These are phyloP conservation scores for Cercis canadensis DNA, from an alignment of 306 rosid genomes.

Conservation along the genomic window DNA sequence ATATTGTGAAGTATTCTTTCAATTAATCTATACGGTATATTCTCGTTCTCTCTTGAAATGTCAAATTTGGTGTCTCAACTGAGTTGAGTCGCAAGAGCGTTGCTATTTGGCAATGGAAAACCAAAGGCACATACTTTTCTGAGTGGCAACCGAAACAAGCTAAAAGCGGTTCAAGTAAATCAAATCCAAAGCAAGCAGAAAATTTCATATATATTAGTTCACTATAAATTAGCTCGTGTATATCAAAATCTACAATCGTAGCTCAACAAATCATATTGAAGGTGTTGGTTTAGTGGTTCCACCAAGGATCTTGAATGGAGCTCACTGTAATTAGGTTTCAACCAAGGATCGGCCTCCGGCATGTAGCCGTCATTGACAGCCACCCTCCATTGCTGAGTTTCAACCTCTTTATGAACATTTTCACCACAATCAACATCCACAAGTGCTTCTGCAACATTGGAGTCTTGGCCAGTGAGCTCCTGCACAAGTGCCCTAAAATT, in stretches of 20 bases:
- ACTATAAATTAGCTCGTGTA: no score
- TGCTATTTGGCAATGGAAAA: no score
- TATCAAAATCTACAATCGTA: slow-evolving; percentile 33
- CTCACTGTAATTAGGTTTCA: slow-evolving; percentile 34
- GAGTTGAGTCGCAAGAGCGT: no score
- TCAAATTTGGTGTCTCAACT: no score
- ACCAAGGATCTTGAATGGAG: slow-evolving; percentile 35
- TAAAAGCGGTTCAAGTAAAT: no score
- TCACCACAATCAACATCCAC: slow-evolving; percentile 40
- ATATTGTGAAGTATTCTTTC: no score
- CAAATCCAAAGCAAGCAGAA: no score
- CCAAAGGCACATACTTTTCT: no score
- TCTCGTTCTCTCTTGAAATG: no score
- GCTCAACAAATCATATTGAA: slow-evolving; percentile 41
- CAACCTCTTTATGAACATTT: background rate
- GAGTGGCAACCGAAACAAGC: no score
- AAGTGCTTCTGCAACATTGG: slow-evolving; percentile 62
- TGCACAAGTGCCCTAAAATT: slow-evolving; percentile 87
- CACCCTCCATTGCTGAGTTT: slow-evolving; percentile 23
- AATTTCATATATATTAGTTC: no score
- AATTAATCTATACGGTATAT: no score
- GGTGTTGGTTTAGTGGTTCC: slow-evolving; percentile 36
- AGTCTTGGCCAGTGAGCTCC: slow-evolving; percentile 81
- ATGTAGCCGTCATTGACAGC: slow-evolving; percentile 11
- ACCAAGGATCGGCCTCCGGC: slow-evolving; percentile 6